Evolutionary conservation across 1,284 basidiomycete species (phyloP), one percentile per base, ranked within the genome.

Genomic region (Heterobasidion irregulare): DNA sequence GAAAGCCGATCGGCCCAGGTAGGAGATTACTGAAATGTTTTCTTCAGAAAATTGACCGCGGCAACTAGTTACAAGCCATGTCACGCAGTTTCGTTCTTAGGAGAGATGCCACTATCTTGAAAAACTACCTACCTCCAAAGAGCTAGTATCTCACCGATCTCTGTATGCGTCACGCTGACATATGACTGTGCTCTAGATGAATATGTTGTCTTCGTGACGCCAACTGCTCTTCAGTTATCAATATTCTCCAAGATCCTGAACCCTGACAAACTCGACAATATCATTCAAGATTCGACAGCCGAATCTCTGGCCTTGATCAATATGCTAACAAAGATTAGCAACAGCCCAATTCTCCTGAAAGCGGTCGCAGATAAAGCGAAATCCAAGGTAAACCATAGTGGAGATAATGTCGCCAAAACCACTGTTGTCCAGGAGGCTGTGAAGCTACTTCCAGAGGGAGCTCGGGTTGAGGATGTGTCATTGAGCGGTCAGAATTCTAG

Each of bases 171-270:
- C 13, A 19, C 26, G 57, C 47, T 26, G n/a, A 41, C 38, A 5
- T 41, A 33, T 34, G 36, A 19, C 45, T 26, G 26, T 26, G 26
- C 26, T 36, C 33, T 61, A 96, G 94, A 89, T 65, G 94, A 98
- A 83, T 97, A 95, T 65, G 89, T 95, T 10, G 84, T 98, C 6
- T 98, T 97, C 66, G 78, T 96, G 32, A 86, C 84, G 2, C 94
- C 95, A 0, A 92, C 93, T 0, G 57, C 72, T 18, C 72, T 96
- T 18, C 96, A 99, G 65, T 72, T 92, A 2, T 77, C 82, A 6
- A 88, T 98, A 60, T 94, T 96, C 64, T 72, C 77, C 16, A 83
- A 80, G 51, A 84, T 98, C 13, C 76, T 94, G 8, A 76, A 82
- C 33, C 83, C 86, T 0, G 82, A 83, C 55, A 82, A 78, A 62